These are phyloP conservation scores for Allium fistulosum DNA, from an alignment of 106 monocot genomes.

Conservation along the genomic window DNA sequence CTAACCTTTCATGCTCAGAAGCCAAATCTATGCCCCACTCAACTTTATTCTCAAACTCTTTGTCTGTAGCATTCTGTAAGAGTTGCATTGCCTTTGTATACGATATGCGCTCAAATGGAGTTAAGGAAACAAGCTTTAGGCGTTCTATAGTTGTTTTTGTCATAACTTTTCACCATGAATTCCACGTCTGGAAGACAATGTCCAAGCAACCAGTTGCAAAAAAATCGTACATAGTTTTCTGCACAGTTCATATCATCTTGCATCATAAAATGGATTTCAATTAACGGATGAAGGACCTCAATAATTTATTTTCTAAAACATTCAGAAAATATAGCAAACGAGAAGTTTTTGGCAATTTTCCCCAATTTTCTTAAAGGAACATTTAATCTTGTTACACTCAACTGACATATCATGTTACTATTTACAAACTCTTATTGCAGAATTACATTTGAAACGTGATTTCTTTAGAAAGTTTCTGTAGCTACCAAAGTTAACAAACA, in stretches of 20 bases:
- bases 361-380: too few species aligned
- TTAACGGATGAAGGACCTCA: too few species aligned
- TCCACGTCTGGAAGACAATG: slow-evolving; percentile 56
- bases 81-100: slow-evolving; percentile 55
- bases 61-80: slow-evolving; percentile 40
- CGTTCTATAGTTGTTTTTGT: slow-evolving; percentile 49
- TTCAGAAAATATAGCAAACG: too few species aligned
- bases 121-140: slow-evolving; percentile 40
- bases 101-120: slow-evolving; percentile 51
- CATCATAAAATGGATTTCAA: not conserved
- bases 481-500: too few species aligned
- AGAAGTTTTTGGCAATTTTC: too few species aligned
- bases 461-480: too few species aligned
- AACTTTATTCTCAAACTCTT: slow-evolving; percentile 56
- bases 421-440: too few species aligned
- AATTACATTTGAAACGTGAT: too few species aligned
- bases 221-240: slow-evolving; percentile 51
- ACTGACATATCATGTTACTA: too few species aligned
- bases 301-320: too few species aligned
- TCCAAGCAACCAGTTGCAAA: slow-evolving; percentile 63
- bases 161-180: slow-evolving; percentile 55
- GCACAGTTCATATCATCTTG: slow-evolving; percentile 75
- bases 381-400: too few species aligned
- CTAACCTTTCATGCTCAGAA: slow-evolving; percentile 17
- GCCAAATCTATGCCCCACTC: slow-evolving; percentile 64